phyloP scores from a whole-genome alignment of 208 protist species.

The Acanthamoeba healyi region DNA sequence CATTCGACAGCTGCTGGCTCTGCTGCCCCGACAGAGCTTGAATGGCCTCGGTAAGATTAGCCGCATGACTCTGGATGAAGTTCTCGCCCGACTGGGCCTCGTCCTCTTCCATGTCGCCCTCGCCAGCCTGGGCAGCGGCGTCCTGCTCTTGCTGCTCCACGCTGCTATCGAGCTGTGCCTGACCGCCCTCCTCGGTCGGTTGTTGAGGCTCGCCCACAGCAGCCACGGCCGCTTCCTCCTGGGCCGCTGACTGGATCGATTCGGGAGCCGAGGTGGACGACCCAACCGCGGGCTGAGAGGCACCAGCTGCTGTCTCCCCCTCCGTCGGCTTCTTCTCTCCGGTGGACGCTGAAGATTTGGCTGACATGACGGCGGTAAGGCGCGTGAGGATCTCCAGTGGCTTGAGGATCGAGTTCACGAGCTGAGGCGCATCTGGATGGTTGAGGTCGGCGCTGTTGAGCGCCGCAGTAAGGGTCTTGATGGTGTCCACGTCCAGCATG shows the following conservation, averaged over 20 bases:
- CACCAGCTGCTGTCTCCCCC: neutral
- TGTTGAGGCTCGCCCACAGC: neutral
- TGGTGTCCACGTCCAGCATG: slow-evolving; percentile 66
- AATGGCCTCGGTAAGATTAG: neutral
- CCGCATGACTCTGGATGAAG: neutral
- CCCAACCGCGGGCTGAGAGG: neutral
- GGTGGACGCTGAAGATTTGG: slow-evolving; percentile 27
- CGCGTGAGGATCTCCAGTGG: slow-evolving; percentile 69
- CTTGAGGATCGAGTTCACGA: slow-evolving; percentile 57
- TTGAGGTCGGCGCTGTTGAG: slow-evolving; percentile 66
- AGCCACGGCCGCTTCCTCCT: neutral
- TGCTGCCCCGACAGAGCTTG: neutral
- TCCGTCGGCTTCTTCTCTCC: neutral
- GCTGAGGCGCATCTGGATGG: slow-evolving; percentile 53
- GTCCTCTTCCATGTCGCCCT: neutral
- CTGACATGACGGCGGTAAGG: slow-evolving; percentile 54
- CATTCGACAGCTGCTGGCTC: neutral
- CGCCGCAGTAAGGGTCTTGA: slow-evolving; percentile 50
- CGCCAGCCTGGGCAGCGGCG: neutral
- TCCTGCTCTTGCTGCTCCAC: neutral
- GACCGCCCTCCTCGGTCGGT: neutral
- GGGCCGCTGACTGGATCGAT: neutral
- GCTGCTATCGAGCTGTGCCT: neutral
- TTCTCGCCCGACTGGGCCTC: neutral
- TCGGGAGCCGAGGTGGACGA: neutral